Percentiles rank a stretch among this genome's conserved stretches.
Conservation (phyloP, 2,329 filamentous ascomycete genomes). For the Leptographium lundbergii region DNA sequence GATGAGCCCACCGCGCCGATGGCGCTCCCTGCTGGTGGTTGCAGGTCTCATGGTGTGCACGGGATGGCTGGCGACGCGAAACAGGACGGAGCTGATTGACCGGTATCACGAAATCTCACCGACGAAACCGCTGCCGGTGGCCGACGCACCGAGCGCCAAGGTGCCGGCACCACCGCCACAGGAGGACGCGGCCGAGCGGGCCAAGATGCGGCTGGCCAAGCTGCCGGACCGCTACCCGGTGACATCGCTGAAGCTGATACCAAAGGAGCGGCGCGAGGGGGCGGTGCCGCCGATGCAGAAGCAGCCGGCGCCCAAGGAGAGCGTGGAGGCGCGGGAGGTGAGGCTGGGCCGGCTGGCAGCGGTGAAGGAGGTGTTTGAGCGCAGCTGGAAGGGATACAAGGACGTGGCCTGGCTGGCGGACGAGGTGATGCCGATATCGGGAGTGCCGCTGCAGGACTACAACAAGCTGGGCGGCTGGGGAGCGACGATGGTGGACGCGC, state of each 20-base stretch:
- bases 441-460: conserved; percentile 40
- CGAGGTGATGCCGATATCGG: conserved; percentile 46
- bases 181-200: background rate
- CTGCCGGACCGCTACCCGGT: conserved; percentile 23
- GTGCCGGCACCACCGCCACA: conserved; percentile 3
- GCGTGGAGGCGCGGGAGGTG: conserved; percentile 18
- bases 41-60: conserved; percentile 3
- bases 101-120: background rate
- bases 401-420: conserved; percentile 51
- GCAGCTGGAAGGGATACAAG: conserved; percentile 49
- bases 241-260: conserved; percentile 20
- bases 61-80: conserved; percentile 2
- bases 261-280: conserved; percentile 17
- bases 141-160: conserved; percentile 1
- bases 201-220: conserved; percentile 15
- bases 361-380: conserved; percentile 37
- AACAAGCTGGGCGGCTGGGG: conserved; percentile 43
- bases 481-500: conserved; percentile 52
- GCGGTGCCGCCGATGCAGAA: conserved; percentile 50
- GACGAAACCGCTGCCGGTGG: background rate
- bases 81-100: conserved; percentile 2
- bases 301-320: conserved; percentile 34
- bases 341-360: conserved; percentile 27
- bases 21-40: conserved; percentile 9
- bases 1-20: conserved; percentile 11